A percentile compares a stretch with the other conserved stretches of the same genome.
Conservation (phyloP, 2,329 filamentous ascomycete species). For the Colletotrichum sp. region DNA sequence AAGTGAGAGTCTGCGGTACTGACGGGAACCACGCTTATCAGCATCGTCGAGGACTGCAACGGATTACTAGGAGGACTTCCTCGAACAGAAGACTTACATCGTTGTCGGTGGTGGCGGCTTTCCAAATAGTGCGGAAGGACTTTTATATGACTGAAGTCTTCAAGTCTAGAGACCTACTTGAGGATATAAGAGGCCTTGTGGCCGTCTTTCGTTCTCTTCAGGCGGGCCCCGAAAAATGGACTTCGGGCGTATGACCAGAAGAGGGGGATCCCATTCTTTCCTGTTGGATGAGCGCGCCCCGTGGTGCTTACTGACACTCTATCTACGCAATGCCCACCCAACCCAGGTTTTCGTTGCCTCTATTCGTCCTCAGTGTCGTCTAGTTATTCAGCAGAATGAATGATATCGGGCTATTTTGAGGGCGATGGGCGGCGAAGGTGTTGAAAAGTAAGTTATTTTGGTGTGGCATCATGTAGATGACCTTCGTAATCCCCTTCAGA, state of each 20-base stretch:
- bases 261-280: background rate
- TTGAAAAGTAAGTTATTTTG: accelerated
- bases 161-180: background rate
- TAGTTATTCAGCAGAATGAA: background rate
- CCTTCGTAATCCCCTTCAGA: background rate
- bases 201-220: background rate
- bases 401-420: accelerated
- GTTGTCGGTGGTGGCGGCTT: background rate
- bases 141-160: background rate
- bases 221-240: too few species aligned
- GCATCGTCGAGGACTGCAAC: background rate
- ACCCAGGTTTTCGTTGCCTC: background rate
- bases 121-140: background rate
- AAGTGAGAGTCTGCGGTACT: background rate
- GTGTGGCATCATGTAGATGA: accelerated
- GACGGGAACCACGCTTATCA: background rate
- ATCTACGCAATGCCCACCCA: accelerated
- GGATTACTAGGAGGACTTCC: too few species aligned
- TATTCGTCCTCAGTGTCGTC: background rate
- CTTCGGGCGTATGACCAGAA: background rate
- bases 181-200: background rate
- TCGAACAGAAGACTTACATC: accelerated
- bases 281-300: background rate
- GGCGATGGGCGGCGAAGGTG: background rate
- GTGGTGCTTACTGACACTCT: background rate